Evolutionary conservation across 352 stramenopile species (phyloP).

Genomic region (Thalassiosira exigua): DNA sequence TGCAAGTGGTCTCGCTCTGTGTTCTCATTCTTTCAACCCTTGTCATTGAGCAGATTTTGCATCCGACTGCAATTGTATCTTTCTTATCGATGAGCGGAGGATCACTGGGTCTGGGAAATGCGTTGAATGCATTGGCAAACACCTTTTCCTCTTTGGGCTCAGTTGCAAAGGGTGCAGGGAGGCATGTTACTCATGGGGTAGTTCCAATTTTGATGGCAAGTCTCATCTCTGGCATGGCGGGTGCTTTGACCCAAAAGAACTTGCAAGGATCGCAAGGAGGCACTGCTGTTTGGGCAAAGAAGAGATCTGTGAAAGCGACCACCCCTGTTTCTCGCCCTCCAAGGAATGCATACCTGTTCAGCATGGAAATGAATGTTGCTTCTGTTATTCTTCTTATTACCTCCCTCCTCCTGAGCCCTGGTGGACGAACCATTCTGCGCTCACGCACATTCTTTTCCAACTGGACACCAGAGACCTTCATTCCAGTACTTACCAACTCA

Average conservation of each 20-base stretch:
- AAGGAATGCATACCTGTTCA: conserved; percentile 60
- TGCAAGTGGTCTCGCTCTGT: conserved; percentile 76
- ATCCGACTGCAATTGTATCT: not conserved
- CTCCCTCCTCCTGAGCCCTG: conserved; percentile 59
- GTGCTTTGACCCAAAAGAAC: conserved; percentile 79
- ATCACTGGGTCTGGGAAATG: conserved; percentile 20
- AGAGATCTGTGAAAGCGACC: not conserved
- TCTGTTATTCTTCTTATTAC: conserved; percentile 62
- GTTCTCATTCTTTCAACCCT: conserved; percentile 72
- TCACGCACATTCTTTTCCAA: conserved; percentile 70
- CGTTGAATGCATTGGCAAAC: not conserved
- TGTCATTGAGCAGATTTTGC: conserved; percentile 67
- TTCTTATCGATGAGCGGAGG: conserved; percentile 61
- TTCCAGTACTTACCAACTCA: conserved; percentile 80
- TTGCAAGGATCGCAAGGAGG: conserved; percentile 62
- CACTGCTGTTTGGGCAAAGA: conserved; percentile 20
- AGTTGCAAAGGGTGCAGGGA: not conserved
- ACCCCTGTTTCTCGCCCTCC: not conserved
- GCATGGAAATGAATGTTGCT: conserved; percentile 69
- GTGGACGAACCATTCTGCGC: conserved; percentile 60
- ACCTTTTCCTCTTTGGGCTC: not conserved
- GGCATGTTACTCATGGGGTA: conserved; percentile 75
- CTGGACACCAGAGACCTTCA: conserved; percentile 67
- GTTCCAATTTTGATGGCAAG: conserved; percentile 76
- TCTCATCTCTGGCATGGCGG: conserved; percentile 79